phyloP scores from a whole-genome alignment of 352 stramenopile genomes.

The Pythium phragmiticola region DNA sequence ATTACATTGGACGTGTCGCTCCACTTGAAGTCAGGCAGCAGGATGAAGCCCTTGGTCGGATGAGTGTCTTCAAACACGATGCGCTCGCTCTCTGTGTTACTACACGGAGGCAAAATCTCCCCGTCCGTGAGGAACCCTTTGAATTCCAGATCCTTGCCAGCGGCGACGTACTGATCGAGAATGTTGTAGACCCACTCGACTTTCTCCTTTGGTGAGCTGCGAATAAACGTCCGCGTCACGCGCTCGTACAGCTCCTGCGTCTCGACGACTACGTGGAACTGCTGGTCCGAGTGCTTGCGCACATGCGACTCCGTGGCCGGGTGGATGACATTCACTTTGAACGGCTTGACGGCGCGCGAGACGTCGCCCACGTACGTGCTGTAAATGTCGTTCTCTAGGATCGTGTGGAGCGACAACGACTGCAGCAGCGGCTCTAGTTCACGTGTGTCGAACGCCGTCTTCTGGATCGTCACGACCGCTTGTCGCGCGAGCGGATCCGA shows the following conservation, averaged over 20 bases:
- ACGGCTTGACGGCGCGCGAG: constrained; percentile 62
- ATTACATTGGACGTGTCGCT: constrained; percentile 61
- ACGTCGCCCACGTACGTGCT: constrained; percentile 73
- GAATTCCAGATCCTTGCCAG: too few relatives aligned
- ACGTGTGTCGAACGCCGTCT: constrained; percentile 50
- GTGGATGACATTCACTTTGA: constrained; percentile 85
- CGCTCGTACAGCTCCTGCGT: constrained; percentile 73
- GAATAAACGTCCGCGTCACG: constrained; percentile 75
- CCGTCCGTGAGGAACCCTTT: not conserved
- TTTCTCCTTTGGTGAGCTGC: constrained; percentile 68
- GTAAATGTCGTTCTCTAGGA: constrained; percentile 84
- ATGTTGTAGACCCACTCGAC: constrained; percentile 91
- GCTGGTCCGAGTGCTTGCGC: constrained; percentile 81
- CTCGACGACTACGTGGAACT: constrained; percentile 83
- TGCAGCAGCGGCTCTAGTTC: constrained; percentile 42
- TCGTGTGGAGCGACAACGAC: constrained; percentile 64
- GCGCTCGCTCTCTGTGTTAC: constrained; percentile 77
- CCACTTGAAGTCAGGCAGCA: constrained; percentile 88
- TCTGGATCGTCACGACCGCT: constrained; percentile 70
- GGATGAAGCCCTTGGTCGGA: constrained; percentile 62
- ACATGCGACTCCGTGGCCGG: constrained; percentile 79
- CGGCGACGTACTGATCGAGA: constrained; percentile 70
- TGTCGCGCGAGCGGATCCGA: constrained; percentile 56
- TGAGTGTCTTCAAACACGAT: constrained; percentile 80
- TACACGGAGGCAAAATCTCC: constrained; percentile 17